phyloP scores from a whole-genome alignment of 2,329 filamentous ascomycete genomes.

The Aspergillus luchuensis region DNA sequence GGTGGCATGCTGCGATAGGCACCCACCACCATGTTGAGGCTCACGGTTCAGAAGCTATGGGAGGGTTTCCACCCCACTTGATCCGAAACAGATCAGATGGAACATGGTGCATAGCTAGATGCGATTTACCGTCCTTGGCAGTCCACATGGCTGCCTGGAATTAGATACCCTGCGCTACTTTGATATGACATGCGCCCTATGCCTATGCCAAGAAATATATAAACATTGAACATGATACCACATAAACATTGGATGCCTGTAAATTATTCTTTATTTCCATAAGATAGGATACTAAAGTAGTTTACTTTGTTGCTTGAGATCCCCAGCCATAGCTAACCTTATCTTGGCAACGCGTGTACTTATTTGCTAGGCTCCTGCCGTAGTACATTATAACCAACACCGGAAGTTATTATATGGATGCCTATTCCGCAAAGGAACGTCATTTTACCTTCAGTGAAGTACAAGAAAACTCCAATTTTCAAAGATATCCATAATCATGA shows the following conservation, averaged over 20 bases:
- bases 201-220: background rate
- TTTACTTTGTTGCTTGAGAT: constrained; percentile 2
- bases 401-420: background rate
- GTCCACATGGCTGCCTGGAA: background rate
- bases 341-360: background rate
- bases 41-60: background rate
- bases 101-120: background rate
- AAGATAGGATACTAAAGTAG: background rate
- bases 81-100: background rate
- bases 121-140: background rate
- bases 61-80: background rate
- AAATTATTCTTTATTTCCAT: background rate
- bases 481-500: background rate
- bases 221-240: background rate
- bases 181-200: background rate
- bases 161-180: background rate
- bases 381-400: background rate
- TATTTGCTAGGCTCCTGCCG: background rate
- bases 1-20: background rate
- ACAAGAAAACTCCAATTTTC: background rate
- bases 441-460: background rate
- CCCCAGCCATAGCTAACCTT: background rate
- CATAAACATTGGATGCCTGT: background rate
- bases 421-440: background rate
- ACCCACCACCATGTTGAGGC: background rate